A percentile compares a stretch with the other conserved stretches of the same genome.
Conservation (phyloP, 1,284 basidiomycete genomes). For the Leucoagaricus sp. region DNA sequence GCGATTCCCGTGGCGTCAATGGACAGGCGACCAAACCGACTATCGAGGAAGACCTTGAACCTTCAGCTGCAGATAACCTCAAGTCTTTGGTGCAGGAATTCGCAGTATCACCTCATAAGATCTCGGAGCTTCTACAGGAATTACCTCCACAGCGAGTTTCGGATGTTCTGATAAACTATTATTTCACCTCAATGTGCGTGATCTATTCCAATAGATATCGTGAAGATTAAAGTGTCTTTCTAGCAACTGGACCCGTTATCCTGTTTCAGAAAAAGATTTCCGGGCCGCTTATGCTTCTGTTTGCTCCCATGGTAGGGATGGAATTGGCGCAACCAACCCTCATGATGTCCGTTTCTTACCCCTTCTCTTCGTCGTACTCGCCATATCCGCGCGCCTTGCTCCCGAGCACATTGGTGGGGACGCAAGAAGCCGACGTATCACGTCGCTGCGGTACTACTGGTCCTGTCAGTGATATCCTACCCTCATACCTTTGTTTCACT, state of each 20-base stretch:
- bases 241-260: conserved; percentile 95
- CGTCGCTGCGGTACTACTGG: conserved; percentile 90
- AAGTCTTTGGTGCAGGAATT: conserved; percentile 87
- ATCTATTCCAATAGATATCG: conserved; percentile 4
- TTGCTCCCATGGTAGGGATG: conserved; percentile 70
- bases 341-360: conserved; percentile 88
- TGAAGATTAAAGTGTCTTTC: conserved; percentile 16
- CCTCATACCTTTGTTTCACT: conserved; percentile 15
- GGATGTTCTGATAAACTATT: conserved; percentile 75
- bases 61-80: conserved; percentile 75
- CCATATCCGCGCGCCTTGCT: conserved; percentile 83
- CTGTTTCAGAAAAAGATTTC: conserved; percentile 87
- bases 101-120: conserved; percentile 86
- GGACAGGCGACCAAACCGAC: conserved; percentile 32
- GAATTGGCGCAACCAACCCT: conserved; percentile 62
- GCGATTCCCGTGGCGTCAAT: conserved; percentile 5
- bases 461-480: conserved; percentile 65
- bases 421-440: conserved; percentile 70
- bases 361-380: conserved; percentile 91
- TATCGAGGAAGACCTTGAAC: conserved; percentile 57
- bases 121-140: conserved; percentile 87
- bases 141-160: conserved; percentile 77
- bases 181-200: conserved; percentile 74
- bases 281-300: conserved; percentile 80
- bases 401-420: conserved; percentile 85